Evolutionary conservation across 140 eudicot species (phyloP), one percentile per base, ranked within the genome.

Genomic region (Stevia rebaudiana): DNA sequence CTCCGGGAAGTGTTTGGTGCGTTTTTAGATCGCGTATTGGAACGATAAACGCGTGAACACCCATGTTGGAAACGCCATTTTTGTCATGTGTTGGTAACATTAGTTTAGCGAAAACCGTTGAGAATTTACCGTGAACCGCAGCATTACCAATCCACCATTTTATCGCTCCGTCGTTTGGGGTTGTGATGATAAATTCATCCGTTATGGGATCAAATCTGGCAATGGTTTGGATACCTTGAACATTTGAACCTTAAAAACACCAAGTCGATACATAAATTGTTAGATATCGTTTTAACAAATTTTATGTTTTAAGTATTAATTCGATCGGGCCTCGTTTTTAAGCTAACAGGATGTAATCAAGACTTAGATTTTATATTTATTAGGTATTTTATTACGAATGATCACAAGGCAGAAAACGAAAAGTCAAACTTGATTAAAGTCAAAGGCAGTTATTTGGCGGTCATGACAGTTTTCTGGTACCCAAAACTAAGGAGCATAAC

Each of bases 91-190:
- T 80, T 9, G 95, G 97, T 59, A 91, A 56, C 78, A 91, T 74
- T 19, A 91, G 80, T 68, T 83, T 91, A 33, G 98, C 96, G 42
- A 91, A 91, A 46, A 91, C 98, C 13, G 95, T 78, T 1, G 98
- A 96, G 40, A 87, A 87, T 75, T 91, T 87, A 7, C 98, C 98
- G 52, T 91, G 98, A 52, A 87, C 96, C 30, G 98, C 98, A n/a
- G 96, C 95, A 67, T 88, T 88, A 5, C 98, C 95, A 37, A 91
- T 91, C 98, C 98, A 91, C 95, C 95, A 91, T 72, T 91, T 91
- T 51, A 87, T 82, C 65, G 96, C 98, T 22, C 96, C 96, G 13
- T 82, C 96, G 63, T 88, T 73, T 8, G 96, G 96, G 18, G 98
- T 92, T 73, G 79, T 75, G 57, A 92, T 85, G 5, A 92, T 40